Base-by-base conservation (phyloP, 2,329 filamentous ascomycete species). In the Colletotrichum tropicicola region DNA sequence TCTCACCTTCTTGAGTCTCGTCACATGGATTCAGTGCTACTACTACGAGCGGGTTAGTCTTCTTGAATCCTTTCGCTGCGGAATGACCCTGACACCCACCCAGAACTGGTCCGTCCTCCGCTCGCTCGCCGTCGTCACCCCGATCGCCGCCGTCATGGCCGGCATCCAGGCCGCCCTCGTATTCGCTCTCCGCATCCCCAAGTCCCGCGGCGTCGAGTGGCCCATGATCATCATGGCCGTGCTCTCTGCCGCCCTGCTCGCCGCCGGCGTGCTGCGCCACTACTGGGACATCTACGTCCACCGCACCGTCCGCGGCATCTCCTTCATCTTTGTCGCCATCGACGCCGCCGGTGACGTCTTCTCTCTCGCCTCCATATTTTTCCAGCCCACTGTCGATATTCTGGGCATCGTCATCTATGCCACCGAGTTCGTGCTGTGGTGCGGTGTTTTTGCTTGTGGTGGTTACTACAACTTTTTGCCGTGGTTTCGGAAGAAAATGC, bases 271-370 rank as follows among this genome's bases (percentile, higher is more conserved):
- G 0, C 75, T 91, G 7, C 79, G 87, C 2, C 89, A 92, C 72
- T 92, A 92, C 70, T 87, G 85, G 80, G 90, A 92, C 67, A 92
- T 93, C 21, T 91, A 87, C 70, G 72, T 82, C 2, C 85, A 91
- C 68, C 83, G 87, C 6, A 91, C 89, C 0, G 90, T 92, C 2
- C 82, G 89, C 13, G 90, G 90, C 7, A 92, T 92, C 39, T 91
- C 89, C 1, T 92, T 92, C 73, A 78, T 91, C 3, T 93, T 93
- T 68, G 89, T 91, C 0, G 87, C 80, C 2, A 90, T 92, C 44
- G 90, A 92, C 74, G 90, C 89, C 0, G 80, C 87, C 0, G 90
- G 90, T 0, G 90, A 92, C 73, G 73, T 92, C 4, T 89, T 89
- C 57, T 92, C 89, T 0, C 77, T 92, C 0, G 73, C 89, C 3